phyloP scores from a whole-genome alignment of 257 asterid species.

The Eustoma russellianum region DNA sequence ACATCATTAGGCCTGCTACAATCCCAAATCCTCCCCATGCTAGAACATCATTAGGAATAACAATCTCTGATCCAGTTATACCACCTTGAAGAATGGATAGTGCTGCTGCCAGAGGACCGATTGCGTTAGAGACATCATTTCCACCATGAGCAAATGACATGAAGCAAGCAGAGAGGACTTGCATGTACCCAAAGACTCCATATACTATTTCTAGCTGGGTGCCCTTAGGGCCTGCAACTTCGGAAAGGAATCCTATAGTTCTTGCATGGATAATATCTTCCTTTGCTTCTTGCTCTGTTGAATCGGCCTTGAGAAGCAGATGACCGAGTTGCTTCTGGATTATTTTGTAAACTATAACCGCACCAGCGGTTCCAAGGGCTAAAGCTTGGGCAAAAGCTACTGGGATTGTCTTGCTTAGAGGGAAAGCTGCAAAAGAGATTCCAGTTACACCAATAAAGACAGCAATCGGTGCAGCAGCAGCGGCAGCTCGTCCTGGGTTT shows the following conservation, averaged over 20 bases:
- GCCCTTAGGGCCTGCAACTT: conserved; percentile 87
- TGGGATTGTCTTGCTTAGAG: conserved; percentile 46
- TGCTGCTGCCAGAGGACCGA: conserved; percentile 91
- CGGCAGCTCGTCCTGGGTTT: conserved; percentile 93
- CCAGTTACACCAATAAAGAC: conserved; percentile 78
- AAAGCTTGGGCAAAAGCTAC: conserved; percentile 56
- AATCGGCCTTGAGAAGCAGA: conserved; percentile 49
- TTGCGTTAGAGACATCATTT: conserved; percentile 87
- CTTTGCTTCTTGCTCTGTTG: conserved; percentile 26
- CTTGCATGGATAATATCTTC: conserved; percentile 24
- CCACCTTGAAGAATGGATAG: conserved; percentile 79
- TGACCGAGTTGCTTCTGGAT: conserved; percentile 77
- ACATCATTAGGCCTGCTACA: conserved; percentile 77
- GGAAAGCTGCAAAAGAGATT: conserved; percentile 70
- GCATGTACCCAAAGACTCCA: conserved; percentile 93
- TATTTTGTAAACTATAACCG: conserved; percentile 43
- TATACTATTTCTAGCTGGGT: conserved; percentile 80
- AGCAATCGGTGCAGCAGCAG: conserved; percentile 83
- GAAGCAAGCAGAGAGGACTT: conserved; percentile 83
- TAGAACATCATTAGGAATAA: conserved; percentile 69
- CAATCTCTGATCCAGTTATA: conserved; percentile 40
- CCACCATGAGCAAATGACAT: conserved; percentile 99
- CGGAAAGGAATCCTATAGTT: conserved; percentile 61
- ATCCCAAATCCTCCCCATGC: conserved; percentile 99
- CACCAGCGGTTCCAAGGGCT: conserved; percentile 58